Evolutionary conservation across 2,329 filamentous ascomycete genomes (phyloP).

Genomic region (Tothia fuscella): DNA sequence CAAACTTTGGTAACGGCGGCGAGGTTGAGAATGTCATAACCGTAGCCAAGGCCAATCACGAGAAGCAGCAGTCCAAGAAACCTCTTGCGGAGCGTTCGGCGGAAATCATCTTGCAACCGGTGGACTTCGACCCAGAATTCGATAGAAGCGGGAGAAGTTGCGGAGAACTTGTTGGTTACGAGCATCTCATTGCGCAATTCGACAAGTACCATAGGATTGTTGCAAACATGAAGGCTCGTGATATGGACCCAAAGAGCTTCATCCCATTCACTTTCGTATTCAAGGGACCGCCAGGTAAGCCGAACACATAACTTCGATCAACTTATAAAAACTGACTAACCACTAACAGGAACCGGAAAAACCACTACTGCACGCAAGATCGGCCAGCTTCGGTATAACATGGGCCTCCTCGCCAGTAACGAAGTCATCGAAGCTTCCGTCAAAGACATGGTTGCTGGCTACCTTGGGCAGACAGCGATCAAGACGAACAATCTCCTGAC

Average conservation of each 20-base stretch:
- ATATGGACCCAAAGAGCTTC: constrained; percentile 13
- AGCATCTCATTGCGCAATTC: neutral
- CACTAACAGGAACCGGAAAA: neutral
- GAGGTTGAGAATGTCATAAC: constrained; percentile 4
- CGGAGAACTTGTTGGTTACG: neutral
- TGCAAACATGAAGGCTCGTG: neutral
- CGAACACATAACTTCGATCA: no score
- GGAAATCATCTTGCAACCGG: neutral
- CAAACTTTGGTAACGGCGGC: constrained; percentile 8
- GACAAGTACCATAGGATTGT: neutral
- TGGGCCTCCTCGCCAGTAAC: neutral
- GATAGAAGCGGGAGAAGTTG: no score
- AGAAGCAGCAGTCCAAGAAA: neutral
- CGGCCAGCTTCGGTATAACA: neutral
- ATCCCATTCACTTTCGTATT: constrained; percentile 14
- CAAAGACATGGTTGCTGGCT: neutral
- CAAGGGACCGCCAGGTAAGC: constrained; percentile 15
- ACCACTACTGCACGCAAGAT: neutral
- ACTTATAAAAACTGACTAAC: no score
- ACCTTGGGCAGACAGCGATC: neutral
- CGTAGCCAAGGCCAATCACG: neutral
- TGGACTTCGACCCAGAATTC: constrained; percentile 3
- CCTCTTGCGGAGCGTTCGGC: neutral
- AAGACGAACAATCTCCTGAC: neutral
- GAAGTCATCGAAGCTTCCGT: neutral